Conservation (phyloP, 768 basidiomycete species). For the Termitomyces sp. region DNA sequence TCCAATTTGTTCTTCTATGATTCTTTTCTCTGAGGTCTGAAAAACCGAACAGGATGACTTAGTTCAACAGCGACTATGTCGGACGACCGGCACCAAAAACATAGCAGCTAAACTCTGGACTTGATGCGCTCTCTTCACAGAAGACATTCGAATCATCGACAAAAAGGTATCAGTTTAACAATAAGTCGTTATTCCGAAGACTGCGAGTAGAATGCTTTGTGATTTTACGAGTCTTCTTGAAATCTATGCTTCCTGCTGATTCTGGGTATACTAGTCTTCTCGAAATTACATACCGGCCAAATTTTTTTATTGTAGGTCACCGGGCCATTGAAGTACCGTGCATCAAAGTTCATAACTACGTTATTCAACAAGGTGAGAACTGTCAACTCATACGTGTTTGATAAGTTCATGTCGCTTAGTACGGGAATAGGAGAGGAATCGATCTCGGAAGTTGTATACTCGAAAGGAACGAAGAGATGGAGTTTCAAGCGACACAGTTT, state of each 20-base stretch:
- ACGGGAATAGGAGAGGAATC: background rate
- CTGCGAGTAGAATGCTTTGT: background rate
- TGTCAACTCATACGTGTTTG: background rate
- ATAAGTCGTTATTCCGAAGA: too few relatives aligned
- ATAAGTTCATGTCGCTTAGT: background rate
- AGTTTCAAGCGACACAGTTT: conserved; percentile 2
- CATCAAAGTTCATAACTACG: background rate
- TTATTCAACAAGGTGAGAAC: background rate
- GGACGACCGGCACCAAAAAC: conserved; percentile 9
- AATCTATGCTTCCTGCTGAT: background rate
- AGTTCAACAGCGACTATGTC: conserved; percentile 55
- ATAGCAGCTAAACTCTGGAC: background rate
- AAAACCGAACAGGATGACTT: conserved; percentile 58
- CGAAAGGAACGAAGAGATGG: conserved; percentile 2
- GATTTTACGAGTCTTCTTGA: background rate
- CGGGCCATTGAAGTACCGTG: background rate
- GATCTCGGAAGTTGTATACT: conserved; percentile 5
- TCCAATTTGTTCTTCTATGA: too few relatives aligned
- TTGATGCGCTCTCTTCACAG: too few relatives aligned
- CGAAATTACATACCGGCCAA: background rate
- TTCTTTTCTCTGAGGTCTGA: background rate
- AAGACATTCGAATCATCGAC: too few relatives aligned
- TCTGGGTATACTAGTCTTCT: background rate
- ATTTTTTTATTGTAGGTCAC: too few relatives aligned
- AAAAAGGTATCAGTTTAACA: too few relatives aligned